Evolutionary conservation across 805 yeast genomes (phyloP).

Genomic region (Myxozyma vanderwaltii): DNA sequence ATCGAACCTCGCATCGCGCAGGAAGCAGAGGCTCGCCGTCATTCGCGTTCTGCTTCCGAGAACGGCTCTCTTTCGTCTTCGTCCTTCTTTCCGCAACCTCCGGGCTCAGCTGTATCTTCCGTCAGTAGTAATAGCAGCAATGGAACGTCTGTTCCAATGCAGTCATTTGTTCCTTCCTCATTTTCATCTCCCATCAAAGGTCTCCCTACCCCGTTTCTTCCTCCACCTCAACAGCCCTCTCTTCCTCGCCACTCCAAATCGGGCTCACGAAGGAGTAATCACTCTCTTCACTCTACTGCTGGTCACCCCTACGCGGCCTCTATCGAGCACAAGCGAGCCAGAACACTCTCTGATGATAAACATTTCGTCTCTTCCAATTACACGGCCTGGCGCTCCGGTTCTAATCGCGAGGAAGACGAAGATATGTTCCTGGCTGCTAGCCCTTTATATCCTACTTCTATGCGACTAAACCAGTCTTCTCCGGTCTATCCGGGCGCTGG

Average conservation of each 20-base stretch:
- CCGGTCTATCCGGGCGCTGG: slow-evolving; percentile 31
- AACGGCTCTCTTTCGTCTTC: slow-evolving; percentile 1
- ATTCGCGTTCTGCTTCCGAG: neutral
- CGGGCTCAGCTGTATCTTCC: neutral
- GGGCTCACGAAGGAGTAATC: neutral
- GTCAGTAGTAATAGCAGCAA: neutral
- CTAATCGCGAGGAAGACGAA: slow-evolving; percentile 7
- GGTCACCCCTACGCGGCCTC: neutral
- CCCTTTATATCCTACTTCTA: slow-evolving; percentile 1
- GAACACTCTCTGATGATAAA: slow-evolving; percentile 21
- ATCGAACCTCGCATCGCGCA: slow-evolving; percentile 43
- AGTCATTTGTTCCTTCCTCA: slow-evolving; percentile 7
- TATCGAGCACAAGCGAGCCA: slow-evolving; percentile 16
- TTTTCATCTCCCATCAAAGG: slow-evolving; percentile 6
- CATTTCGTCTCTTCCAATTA: slow-evolving; percentile 8
- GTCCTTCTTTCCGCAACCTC: neutral
- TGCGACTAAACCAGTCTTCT: slow-evolving; percentile 31
- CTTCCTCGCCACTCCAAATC: neutral
- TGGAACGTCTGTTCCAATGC: neutral
- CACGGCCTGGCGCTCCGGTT: slow-evolving; percentile 21
- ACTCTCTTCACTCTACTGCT: neutral
- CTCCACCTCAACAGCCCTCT: neutral
- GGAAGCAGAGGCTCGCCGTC: slow-evolving; percentile 23
- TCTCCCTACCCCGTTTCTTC: neutral
- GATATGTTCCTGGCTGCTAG: slow-evolving; percentile 4